Evolutionary conservation across 495 filamentous ascomycete genomes (phyloP), one percentile per base, ranked within the genome.

Genomic region (Glarea lozoyensis): DNA sequence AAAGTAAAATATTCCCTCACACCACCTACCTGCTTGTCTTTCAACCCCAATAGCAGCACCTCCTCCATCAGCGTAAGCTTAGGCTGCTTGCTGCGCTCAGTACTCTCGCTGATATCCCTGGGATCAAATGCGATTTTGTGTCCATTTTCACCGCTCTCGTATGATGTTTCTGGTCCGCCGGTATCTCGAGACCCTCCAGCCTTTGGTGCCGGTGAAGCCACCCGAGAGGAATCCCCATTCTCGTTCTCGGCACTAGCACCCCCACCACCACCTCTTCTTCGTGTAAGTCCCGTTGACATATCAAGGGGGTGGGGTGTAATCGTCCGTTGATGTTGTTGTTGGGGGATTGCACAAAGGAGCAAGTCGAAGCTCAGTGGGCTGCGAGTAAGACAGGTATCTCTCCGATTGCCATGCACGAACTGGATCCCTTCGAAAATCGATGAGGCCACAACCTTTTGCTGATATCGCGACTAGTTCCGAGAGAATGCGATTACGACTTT

Each of bases 51-150:
- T 58, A 98, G 67, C 53, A 98, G 64, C 20, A 98, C 82, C 69
- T 98, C 92, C 69, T 98, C 92, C 92, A 98, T 98, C 45, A 98
- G 67, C 22, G 93, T 98, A 50, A 98, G 64, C 70, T 97, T 98
- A 20, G 92, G 92, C 69, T 97, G 90, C 68, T 95, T 96, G 70
- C 78, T 94, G 60, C 93, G 71, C 72, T 97, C 92, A 57, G 84
- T 84, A 62, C 81, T 95, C 75, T 98, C 93, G 65, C 84, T 93
- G 60, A 98, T 90, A 64, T 98, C 92, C 61, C 87, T 75, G 37
- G 92, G 92, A 64, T 98, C 92, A 62, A 89, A 98, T 22, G 88
- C 93, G 64, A 98, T 96, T 71, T 93, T 95, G 67, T 97, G 93
- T 45, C 92, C 92, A 71, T 95, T 96, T 68, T 94, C 90, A 55